Conservation (phyloP, 73 alveolate genomes). For the Stentor coeruleus region DNA sequence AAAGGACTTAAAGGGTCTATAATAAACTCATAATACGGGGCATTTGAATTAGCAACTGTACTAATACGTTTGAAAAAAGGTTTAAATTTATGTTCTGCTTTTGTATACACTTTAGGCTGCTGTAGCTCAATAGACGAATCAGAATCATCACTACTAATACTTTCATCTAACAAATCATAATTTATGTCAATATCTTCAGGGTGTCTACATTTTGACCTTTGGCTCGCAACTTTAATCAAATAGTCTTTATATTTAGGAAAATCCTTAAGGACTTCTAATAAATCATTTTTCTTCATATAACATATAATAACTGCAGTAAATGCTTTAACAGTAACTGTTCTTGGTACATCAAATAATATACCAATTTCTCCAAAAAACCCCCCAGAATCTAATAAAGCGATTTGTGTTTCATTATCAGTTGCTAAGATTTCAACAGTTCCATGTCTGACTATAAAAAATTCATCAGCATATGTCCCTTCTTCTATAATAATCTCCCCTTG, state of each 20-base stretch:
- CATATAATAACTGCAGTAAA: slow-evolving; percentile 39
- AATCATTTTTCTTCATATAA: slow-evolving; percentile 30
- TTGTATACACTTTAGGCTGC: neutral
- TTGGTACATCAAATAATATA: slow-evolving; percentile 32
- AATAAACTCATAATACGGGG: neutral
- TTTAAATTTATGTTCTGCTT: neutral
- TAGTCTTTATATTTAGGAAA: slow-evolving; percentile 40
- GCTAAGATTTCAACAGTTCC: slow-evolving; percentile 52
- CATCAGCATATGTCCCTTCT: slow-evolving; percentile 45
- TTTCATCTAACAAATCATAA: neutral
- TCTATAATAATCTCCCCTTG: slow-evolving; percentile 33
- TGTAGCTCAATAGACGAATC: neutral
- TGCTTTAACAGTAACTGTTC: slow-evolving; percentile 53
- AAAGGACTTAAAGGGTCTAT: slow-evolving; percentile 10
- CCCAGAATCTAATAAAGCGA: slow-evolving; percentile 52
- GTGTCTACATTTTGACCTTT: slow-evolving; percentile 52
- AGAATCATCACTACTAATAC: neutral
- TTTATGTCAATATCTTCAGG: slow-evolving; percentile 39
- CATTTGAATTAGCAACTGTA: slow-evolving; percentile 1
- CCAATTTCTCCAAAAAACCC: slow-evolving; percentile 69
- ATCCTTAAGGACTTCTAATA: slow-evolving; percentile 21
- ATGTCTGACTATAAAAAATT: slow-evolving; percentile 42
- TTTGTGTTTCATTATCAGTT: slow-evolving; percentile 39
- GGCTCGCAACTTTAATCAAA: slow-evolving; percentile 46
- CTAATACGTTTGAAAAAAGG: neutral